phyloP scores from a whole-genome alignment of 148 eudicot genomes.

The Rheum nobile region DNA sequence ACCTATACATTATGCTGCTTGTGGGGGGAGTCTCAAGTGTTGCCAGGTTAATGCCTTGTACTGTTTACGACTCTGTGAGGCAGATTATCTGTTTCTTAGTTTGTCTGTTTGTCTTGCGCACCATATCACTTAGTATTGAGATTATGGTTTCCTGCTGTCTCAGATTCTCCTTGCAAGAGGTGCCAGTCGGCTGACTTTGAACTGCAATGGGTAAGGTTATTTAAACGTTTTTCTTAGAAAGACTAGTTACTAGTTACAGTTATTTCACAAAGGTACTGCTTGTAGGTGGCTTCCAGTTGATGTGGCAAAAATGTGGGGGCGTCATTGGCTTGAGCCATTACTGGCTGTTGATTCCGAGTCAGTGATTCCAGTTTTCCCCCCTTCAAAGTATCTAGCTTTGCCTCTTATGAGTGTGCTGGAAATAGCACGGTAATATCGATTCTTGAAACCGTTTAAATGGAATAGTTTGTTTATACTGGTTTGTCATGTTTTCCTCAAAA shows the following conservation, averaged over 20 bases:
- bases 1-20: conserved; percentile 98
- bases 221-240: neutral
- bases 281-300: conserved; percentile 92
- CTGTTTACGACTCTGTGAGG: too few species aligned
- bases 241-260: too few species aligned
- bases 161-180: conserved; percentile 90
- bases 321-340: conserved; percentile 99
- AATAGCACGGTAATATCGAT: conserved; percentile 92
- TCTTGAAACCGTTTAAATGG: neutral
- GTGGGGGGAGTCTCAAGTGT: conserved; percentile 90
- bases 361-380: conserved; percentile 53
- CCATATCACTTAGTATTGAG: too few species aligned
- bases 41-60: conserved; percentile 44
- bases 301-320: conserved; percentile 96
- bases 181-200: conserved; percentile 69
- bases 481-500: too few species aligned
- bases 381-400: conserved; percentile 66
- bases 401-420: conserved; percentile 85
- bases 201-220: conserved; percentile 77
- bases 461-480: too few species aligned
- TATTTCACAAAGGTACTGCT: neutral
- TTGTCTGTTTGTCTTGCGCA: too few species aligned
- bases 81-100: too few species aligned
- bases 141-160: neutral
- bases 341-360: conserved; percentile 70